These are phyloP conservation scores for Boeremia lycopersici DNA, from an alignment of 2,329 filamentous ascomycete species.

Conservation along the genomic window DNA sequence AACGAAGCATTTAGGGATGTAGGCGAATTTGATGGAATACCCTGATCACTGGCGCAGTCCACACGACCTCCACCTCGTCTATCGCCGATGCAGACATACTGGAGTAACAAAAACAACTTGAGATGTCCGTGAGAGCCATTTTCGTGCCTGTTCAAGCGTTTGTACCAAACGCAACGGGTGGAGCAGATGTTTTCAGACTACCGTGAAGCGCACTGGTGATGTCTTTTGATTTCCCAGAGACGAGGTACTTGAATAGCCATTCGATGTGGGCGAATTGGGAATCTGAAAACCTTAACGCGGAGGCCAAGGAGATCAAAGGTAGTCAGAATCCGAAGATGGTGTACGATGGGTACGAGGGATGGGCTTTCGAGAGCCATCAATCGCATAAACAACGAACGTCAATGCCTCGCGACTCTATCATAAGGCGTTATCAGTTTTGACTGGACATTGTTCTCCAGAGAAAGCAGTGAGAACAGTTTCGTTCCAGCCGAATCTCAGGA, in stretches of 20 bases:
- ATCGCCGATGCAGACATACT: constrained; percentile 11
- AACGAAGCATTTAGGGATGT: background rate
- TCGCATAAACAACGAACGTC: background rate
- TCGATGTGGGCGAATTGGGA: constrained; percentile 32
- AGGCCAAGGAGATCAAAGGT: constrained; percentile 24
- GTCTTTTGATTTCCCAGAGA: no score
- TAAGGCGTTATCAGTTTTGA: no score
- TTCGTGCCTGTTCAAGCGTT: constrained; percentile 23
- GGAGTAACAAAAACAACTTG: constrained; percentile 29
- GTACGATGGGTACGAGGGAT: constrained; percentile 17
- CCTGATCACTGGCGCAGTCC: background rate
- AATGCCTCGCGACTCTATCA: no score
- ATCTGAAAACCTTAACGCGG: constrained; percentile 29
- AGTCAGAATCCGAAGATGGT: constrained; percentile 22
- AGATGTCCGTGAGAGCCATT: constrained; percentile 28
- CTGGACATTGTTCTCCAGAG: no score
- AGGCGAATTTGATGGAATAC: background rate
- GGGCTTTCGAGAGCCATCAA: background rate
- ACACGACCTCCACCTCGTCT: constrained; percentile 14
- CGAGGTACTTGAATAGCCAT: constrained; percentile 29
- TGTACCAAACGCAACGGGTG: constrained; percentile 17
- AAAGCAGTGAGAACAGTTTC: no score
- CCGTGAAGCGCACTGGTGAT: constrained; percentile 21
- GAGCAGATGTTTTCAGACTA: background rate
- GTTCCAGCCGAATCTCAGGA: no score